Conservation (phyloP, 306 rosid species). For the Spatholobus suberectus region DNA sequence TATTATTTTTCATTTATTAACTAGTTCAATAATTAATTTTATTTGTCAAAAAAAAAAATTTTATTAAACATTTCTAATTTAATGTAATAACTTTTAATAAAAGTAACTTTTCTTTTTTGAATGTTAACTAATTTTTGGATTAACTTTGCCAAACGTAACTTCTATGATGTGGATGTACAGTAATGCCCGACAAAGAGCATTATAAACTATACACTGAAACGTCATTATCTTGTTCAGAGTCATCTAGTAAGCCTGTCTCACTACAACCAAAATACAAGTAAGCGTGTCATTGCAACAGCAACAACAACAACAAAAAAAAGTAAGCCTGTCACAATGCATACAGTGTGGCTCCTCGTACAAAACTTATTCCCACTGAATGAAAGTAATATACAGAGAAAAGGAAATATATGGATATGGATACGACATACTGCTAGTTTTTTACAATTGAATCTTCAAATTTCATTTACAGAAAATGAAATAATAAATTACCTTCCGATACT, state of each 20-base stretch:
- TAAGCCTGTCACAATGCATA: background rate
- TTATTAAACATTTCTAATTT: no score
- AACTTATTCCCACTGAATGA: background rate
- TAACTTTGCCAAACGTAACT: no score
- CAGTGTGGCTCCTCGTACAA: background rate
- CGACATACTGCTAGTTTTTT: background rate
- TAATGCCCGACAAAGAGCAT: background rate
- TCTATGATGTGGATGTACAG: background rate
- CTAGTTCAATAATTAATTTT: no score
- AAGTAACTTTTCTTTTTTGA: no score
- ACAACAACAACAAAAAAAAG: no score
- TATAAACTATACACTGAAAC: background rate
- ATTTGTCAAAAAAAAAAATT: no score
- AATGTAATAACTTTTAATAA: no score
- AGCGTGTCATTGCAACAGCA: no score
- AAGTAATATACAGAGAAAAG: background rate
- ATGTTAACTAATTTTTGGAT: no score
- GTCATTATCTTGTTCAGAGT: background rate
- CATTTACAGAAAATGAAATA: background rate
- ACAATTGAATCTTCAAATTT: conserved; percentile 24
- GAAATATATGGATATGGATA: background rate
- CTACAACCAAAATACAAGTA: no score
- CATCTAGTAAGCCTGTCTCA: background rate
- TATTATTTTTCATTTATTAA: no score
- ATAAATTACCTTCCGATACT: background rate